Evolutionary conservation across 169 alveolate species (phyloP).

Genomic region (Babesia ovata): DNA sequence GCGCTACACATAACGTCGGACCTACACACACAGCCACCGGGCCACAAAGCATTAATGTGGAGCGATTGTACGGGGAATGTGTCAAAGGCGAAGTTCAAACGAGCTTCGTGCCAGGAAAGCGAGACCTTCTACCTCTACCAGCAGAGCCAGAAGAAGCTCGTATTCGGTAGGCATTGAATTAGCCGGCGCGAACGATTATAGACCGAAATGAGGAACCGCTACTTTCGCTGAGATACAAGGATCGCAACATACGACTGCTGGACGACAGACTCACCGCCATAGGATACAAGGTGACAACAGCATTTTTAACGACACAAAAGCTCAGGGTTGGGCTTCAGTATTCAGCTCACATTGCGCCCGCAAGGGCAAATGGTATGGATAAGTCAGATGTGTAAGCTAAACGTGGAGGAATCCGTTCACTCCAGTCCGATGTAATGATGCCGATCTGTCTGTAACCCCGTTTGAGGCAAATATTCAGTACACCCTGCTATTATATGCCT

Average conservation of each 20-base stretch:
- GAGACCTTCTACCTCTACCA: neutral
- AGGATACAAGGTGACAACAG: conserved; percentile 50
- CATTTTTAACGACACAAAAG: neutral
- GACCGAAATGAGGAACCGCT: conserved; percentile 37
- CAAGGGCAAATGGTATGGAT: conserved; percentile 46
- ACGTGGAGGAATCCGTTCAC: no score
- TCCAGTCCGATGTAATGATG: no score
- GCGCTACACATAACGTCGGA: neutral
- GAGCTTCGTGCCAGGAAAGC: neutral
- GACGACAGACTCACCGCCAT: conserved; percentile 33
- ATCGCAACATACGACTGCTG: conserved; percentile 33
- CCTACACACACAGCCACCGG: neutral
- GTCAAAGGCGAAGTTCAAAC: neutral
- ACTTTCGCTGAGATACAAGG: conserved; percentile 48
- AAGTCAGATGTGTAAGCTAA: no score
- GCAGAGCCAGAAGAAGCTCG: neutral
- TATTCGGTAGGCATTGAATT: neutral
- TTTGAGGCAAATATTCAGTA: neutral
- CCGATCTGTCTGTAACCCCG: no score
- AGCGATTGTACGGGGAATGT: neutral
- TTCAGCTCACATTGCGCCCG: conserved; percentile 51
- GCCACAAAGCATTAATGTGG: neutral
- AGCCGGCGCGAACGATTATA: neutral
- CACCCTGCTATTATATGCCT: neutral
- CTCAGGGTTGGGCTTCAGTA: conserved; percentile 60